phyloP scores from a whole-genome alignment of 2,329 filamentous ascomycete species.

The Lithohypha guttulata region DNA sequence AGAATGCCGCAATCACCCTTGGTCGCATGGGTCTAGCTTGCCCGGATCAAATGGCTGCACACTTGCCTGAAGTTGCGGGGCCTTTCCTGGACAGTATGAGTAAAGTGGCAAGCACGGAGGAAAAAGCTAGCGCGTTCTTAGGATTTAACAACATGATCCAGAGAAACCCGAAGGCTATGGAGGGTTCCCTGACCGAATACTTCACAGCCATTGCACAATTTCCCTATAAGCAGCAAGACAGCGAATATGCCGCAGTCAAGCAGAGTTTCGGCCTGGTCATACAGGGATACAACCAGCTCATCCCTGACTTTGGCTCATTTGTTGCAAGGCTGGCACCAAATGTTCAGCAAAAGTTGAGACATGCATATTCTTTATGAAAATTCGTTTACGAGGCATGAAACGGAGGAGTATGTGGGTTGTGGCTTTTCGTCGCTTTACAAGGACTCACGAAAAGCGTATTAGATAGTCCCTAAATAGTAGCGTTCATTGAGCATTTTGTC shows the following conservation, averaged over 20 bases:
- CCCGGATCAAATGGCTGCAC: constrained; percentile 63
- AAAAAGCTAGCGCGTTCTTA: constrained; percentile 87
- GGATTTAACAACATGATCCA: constrained; percentile 79
- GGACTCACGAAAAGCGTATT: background rate
- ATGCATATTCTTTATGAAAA: constrained; percentile 32
- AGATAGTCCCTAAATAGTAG: constrained; percentile 8
- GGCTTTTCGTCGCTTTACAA: background rate
- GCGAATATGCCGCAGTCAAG: constrained; percentile 51
- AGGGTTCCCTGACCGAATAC: constrained; percentile 69
- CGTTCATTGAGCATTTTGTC: constrained; percentile 3
- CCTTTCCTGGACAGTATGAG: constrained; percentile 73
- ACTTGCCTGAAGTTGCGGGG: constrained; percentile 67
- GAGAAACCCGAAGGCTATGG: constrained; percentile 84
- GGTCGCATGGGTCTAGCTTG: constrained; percentile 77
- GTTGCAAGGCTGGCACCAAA: constrained; percentile 31
- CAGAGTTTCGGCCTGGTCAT: constrained; percentile 65
- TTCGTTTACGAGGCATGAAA: no score
- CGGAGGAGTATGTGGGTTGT: no score
- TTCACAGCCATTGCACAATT: constrained; percentile 74
- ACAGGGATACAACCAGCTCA: constrained; percentile 38
- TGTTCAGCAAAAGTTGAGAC: constrained; percentile 32
- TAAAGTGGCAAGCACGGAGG: constrained; percentile 76
- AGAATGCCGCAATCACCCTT: constrained; percentile 89
- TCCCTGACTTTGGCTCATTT: constrained; percentile 38
- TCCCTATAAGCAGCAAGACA: constrained; percentile 49